Base-by-base conservation (phyloP, 805 yeast genomes). In the Ascoidea asiatica region DNA sequence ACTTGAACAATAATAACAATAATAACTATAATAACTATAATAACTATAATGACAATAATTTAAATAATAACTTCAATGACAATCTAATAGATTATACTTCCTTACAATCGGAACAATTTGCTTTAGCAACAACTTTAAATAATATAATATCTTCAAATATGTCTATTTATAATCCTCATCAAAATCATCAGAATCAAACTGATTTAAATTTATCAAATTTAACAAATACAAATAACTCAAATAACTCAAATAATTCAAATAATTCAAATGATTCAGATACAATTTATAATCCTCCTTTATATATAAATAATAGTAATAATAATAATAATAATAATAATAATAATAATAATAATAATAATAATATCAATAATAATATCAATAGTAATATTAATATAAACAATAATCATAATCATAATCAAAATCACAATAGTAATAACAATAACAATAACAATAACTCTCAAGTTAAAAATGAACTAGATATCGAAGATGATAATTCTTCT, bases 181-280 rank as follows among this genome's bases (percentile, higher is more conserved):
- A n/a, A n/a, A n/a, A n/a, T n/a, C n/a, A n/a, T n/a, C n/a, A n/a
- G n/a, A n/a, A n/a, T n/a, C n/a, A n/a, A n/a, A n/a, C n/a, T n/a
- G n/a, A n/a, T n/a, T n/a, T n/a, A n/a, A n/a, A n/a, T n/a, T 55
- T 13, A 56, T 61, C 48, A 57, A 42, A 36, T 17, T 4, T 42
- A 21, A n/a, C 37, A 18, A 42, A 42, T 17, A 29, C 35, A 11
- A 41, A 33, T 19, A 18, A n/a, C 8, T 39, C 17, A 37, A 19
- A 37, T 19, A 19, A 20, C 40, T 38, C 40, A 38, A n/a, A n/a
- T n/a, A n/a, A n/a, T 21, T 6, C 40, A 38, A 5, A 8, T 13
- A 19, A 20, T 22, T 11, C 40, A 38, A 19, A 18, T 21, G 19
- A 38, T 19, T 7, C 39, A 13, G n/a, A 33, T 11, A 15, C 36